Conservation (phyloP, 805 yeast species). For the Candida endomychidarum region DNA sequence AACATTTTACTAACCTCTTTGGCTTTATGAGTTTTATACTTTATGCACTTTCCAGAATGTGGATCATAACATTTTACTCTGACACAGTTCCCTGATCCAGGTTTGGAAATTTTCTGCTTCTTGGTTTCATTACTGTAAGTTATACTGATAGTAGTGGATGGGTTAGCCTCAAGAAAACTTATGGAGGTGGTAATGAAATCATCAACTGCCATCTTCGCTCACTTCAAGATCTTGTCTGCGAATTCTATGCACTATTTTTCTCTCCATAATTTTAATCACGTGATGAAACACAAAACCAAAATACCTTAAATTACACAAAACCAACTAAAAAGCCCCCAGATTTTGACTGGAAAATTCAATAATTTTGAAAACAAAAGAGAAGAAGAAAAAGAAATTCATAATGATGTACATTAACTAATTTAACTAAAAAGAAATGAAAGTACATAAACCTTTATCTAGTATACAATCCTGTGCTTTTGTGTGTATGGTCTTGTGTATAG, state of each 20-base stretch:
- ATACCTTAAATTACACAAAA: too few relatives aligned
- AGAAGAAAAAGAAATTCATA: background rate
- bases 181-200: slow-evolving; percentile 16
- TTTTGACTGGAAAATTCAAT: too few relatives aligned
- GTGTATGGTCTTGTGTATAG: too few relatives aligned
- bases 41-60: slow-evolving; percentile 58
- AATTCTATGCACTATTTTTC: background rate
- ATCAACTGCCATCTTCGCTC: slow-evolving; percentile 11
- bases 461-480: background rate
- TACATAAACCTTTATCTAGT: background rate
- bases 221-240: background rate
- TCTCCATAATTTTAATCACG: background rate
- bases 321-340: too few relatives aligned
- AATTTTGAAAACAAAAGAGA: too few relatives aligned
- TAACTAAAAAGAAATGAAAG: background rate
- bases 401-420: background rate
- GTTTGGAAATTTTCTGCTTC: slow-evolving; percentile 17
- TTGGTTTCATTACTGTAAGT: slow-evolving; percentile 34
- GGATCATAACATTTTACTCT: slow-evolving; percentile 68
- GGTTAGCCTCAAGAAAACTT: slow-evolving; percentile 36
- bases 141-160: slow-evolving; percentile 36
- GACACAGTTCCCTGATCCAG: slow-evolving; percentile 27
- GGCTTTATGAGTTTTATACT: slow-evolving; percentile 55
- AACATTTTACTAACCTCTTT: slow-evolving; percentile 75
- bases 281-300: background rate